A percentile compares a stretch with the other conserved stretches of the same genome.
These are phyloP conservation scores for Plicaturopsis crispa DNA, from an alignment of 768 basidiomycete genomes.

Conservation along the genomic window DNA sequence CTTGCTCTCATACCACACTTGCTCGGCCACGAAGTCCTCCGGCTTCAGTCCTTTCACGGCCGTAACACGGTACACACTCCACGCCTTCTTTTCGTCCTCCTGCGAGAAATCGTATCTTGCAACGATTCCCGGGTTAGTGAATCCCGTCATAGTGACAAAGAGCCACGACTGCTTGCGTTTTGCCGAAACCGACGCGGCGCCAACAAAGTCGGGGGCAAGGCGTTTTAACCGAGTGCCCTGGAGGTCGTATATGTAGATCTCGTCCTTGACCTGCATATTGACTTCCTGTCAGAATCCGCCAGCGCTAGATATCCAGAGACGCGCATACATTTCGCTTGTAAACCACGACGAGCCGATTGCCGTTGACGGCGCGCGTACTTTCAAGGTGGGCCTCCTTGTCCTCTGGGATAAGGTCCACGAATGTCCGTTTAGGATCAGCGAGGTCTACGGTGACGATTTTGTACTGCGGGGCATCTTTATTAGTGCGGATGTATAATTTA, in stretches of 20 bases:
- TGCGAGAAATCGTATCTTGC: slow-evolving; percentile 52
- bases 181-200: slow-evolving; percentile 45
- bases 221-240: slow-evolving; percentile 45
- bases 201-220: slow-evolving; percentile 61
- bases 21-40: slow-evolving; percentile 62
- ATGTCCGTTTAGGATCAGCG: slow-evolving; percentile 35
- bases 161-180: slow-evolving; percentile 50
- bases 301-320: too few species aligned
- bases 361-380: slow-evolving; percentile 37
- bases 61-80: slow-evolving; percentile 52
- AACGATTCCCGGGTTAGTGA: slow-evolving; percentile 65
- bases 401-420: slow-evolving; percentile 63
- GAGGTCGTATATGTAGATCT: slow-evolving; percentile 63
- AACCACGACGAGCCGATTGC: slow-evolving; percentile 49
- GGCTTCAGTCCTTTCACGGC: slow-evolving; percentile 52
- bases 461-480: slow-evolving; percentile 56
- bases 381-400: slow-evolving; percentile 53
- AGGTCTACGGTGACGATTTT: slow-evolving; percentile 62
- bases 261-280: slow-evolving; percentile 71
- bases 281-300: too few species aligned
- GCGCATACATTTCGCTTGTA: slow-evolving; percentile 67
- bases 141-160: slow-evolving; percentile 58
- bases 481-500: slow-evolving; percentile 57
- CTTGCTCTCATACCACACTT: slow-evolving; percentile 76
- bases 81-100: slow-evolving; percentile 35